Percentiles rank a stretch among this genome's conserved stretches.
phyloP scores from a whole-genome alignment of 2,329 filamentous ascomycete genomes.

The Ophidiomyces ophidiicola region DNA sequence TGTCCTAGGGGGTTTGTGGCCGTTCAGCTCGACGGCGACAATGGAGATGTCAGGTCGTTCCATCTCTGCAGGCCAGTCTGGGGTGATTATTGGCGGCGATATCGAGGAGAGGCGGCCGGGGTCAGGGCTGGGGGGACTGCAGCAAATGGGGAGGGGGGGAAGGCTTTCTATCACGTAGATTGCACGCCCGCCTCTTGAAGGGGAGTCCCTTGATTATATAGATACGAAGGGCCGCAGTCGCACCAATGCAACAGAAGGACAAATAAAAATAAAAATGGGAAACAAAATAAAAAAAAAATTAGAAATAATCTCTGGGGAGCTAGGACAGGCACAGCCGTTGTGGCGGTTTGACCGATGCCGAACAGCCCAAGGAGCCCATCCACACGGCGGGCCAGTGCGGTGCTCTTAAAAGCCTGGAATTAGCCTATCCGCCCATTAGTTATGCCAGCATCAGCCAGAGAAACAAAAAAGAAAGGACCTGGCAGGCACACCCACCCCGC shows the following conservation, averaged over 20 bases:
- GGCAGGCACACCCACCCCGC: not conserved
- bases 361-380: too few species aligned
- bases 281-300: not conserved
- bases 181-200: too few species aligned
- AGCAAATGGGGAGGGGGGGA: too few species aligned
- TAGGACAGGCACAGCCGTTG: too few species aligned
- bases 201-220: conserved; percentile 6
- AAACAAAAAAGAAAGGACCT: not conserved
- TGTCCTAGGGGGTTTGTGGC: not conserved
- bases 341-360: too few species aligned
- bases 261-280: not conserved
- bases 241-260: conserved; percentile 9
- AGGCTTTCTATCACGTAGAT: too few species aligned
- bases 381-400: too few species aligned
- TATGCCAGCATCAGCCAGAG: not conserved
- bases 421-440: too few species aligned
- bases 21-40: conserved; percentile 5
- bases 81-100: not conserved
- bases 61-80: not conserved
- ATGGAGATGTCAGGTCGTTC: conserved; percentile 5
- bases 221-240: conserved; percentile 2
- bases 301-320: not conserved
- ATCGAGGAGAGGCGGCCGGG: not conserved
- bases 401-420: too few species aligned
- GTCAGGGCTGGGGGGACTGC: too few species aligned